Evolutionary conservation across 2,329 filamentous ascomycete species (phyloP), one percentile per base, ranked within the genome.

Genomic region (Aspergillus glaucus): DNA sequence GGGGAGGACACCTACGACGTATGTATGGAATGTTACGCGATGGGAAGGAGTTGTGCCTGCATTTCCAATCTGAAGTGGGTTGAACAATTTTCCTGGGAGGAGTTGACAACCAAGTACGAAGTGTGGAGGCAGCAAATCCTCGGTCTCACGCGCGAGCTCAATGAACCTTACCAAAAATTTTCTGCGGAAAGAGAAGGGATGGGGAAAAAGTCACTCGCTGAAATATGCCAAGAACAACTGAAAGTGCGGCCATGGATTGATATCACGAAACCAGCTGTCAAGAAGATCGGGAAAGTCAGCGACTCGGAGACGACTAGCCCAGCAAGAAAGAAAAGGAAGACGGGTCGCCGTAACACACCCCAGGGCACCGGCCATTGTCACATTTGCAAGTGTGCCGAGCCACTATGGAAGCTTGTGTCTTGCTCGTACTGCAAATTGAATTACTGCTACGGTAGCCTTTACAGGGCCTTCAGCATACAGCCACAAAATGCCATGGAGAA

Each of bases 21-120:
- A 19, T 98, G 93, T 63, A 91, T 98, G 87, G 93, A 98, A 58
- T 98, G 93, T 64, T 98, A 95, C 63, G 87, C 84, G n/a, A 95
- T 97, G 87, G 93, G 93, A 19, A 82, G 93, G 45, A 95, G 91
- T 42, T 98, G 93, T 64, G 82, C 81, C 3, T 98, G 93, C 62
- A 79, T 95, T 45, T 95, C 91, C 3, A 84, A 83, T 9, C 79
- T 95, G 9, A 82, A 81, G 52, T 98, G 92, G 91, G 89, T 88
- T 45, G 91, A 98, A 64, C 93, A 97, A 64, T 96, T 91, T 79
- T 75, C 80, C 10, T 97, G 91, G 91, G 78, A 82, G 39, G 82
- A 90, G 12, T 75, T 98, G 9, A 76, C 82, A 0, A 75, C 82
- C 45, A 86, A 87, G 50, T 90, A 97, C 64, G 91, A 95, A 54